Base-by-base conservation (phyloP, 169 alveolate genomes). In the Eimeria falciformis region DNA sequence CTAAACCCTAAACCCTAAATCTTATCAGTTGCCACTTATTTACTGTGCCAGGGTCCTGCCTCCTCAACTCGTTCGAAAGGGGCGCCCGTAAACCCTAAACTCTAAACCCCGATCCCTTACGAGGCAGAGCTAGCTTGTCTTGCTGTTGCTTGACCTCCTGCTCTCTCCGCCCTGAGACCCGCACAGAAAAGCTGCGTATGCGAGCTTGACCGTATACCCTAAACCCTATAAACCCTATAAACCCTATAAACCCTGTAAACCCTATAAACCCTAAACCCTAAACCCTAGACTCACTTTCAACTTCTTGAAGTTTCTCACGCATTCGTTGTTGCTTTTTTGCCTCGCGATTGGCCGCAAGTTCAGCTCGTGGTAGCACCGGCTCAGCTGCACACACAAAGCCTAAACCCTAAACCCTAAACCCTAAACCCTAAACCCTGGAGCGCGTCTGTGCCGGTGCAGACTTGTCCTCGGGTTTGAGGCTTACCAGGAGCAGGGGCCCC, bases 41-140 rank as follows among this genome's bases (percentile, higher is more conserved):
- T n/a, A n/a, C n/a, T n/a, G n/a, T n/a, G n/a, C n/a, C n/a, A n/a
- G n/a, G n/a, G n/a, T n/a, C n/a, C n/a, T n/a, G n/a, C n/a, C n/a
- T n/a, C n/a, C n/a, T n/a, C n/a, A n/a, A n/a, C n/a, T n/a, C n/a
- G n/a, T n/a, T n/a, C n/a, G 62, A 9, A 17, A 17, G 9, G n/a
- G 62, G 9, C 9, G 17, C 7, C 66, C 37, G 14, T 17, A 23
- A 75, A 43, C 37, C 29, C 85, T 77, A 11, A 18, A 77, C 6
- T 9, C 37, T 33, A 3, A 37, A 3, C 65, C 23, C n/a, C 14
- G 14, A 40, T 7, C 21, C 3, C 85, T 11, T 79, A 79, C 88
- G 73, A 21, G 88, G 88, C 14, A 79, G 14, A 25, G 88, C 73
- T 17, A 79, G 88, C 14, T 53, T 55, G 47, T 79, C 88, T 25